phyloP scores from a whole-genome alignment of 129 eudicot genomes.

The Centrapalus pauciflorus region DNA sequence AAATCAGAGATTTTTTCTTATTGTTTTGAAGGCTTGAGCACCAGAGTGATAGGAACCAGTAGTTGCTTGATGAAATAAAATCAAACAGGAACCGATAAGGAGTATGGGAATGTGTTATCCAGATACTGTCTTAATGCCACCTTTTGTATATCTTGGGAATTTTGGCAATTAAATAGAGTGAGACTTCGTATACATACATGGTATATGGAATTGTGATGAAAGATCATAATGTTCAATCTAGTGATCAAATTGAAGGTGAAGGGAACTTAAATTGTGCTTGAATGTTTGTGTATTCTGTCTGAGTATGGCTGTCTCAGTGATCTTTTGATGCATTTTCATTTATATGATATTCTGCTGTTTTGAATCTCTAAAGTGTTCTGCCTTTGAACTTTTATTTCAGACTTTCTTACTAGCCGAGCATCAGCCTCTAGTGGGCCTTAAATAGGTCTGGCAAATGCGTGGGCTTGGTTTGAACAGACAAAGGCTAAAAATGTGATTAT shows the following conservation, averaged over 20 bases:
- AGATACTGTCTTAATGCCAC: neutral
- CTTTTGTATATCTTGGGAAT: neutral
- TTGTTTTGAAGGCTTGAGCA: neutral
- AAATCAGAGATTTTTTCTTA: neutral
- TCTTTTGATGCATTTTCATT: neutral
- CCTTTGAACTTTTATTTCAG: neutral
- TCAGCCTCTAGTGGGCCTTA: neutral
- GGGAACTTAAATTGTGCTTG: neutral
- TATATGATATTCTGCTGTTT: neutral
- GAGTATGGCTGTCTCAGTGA: neutral
- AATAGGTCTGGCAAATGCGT: neutral
- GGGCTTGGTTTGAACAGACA: neutral
- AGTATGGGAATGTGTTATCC: neutral
- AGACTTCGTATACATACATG: neutral
- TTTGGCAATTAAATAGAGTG: neutral
- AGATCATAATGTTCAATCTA: neutral
- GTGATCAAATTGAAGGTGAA: neutral
- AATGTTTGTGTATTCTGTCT: neutral
- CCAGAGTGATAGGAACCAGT: neutral
- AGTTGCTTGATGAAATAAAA: neutral
- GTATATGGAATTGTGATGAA: neutral
- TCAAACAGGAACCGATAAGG: neutral
- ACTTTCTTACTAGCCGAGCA: neutral
- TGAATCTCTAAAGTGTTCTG: neutral
- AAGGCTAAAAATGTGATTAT: neutral